Conservation (phyloP, 805 yeast species). For the Candida stauntonica region DNA sequence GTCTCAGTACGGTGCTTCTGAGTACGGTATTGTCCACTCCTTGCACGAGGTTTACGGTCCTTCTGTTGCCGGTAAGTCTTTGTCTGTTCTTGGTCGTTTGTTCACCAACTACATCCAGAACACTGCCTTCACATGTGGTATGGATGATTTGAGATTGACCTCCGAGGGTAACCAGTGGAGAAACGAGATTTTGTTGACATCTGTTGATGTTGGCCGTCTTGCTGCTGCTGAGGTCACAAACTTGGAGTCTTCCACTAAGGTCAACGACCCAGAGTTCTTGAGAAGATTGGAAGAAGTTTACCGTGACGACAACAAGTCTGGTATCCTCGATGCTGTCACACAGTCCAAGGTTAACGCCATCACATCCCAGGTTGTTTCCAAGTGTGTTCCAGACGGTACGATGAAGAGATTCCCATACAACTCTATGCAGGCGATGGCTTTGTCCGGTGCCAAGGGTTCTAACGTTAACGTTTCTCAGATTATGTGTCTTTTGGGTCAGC, state of each 20-base stretch:
- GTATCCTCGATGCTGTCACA: slow-evolving; percentile 91
- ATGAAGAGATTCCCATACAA: slow-evolving; percentile 94
- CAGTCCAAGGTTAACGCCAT: slow-evolving; percentile 88
- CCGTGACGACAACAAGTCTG: slow-evolving; percentile 89
- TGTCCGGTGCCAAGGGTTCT: slow-evolving; percentile 99
- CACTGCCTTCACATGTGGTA: slow-evolving; percentile 98
- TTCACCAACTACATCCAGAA: slow-evolving; percentile 91
- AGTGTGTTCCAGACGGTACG: slow-evolving; percentile 94
- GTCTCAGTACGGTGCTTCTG: slow-evolving; percentile 97
- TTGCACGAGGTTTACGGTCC: slow-evolving; percentile 95
- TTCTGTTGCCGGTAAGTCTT: slow-evolving; percentile 78
- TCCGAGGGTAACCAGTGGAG: slow-evolving; percentile 89
- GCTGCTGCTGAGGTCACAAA: slow-evolving; percentile 96
- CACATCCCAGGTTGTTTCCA: slow-evolving; percentile 90
- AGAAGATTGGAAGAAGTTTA: slow-evolving; percentile 90
- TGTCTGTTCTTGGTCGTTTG: slow-evolving; percentile 89
- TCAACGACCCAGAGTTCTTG: slow-evolving; percentile 70
- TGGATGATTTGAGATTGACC: slow-evolving; percentile 96
- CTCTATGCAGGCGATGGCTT: slow-evolving; percentile 98
- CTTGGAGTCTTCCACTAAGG: slow-evolving; percentile 46
- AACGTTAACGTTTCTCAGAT: slow-evolving; percentile 97
- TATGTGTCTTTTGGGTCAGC: slow-evolving; percentile 98
- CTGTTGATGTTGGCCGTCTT: slow-evolving; percentile 77
- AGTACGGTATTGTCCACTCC: slow-evolving; percentile 94
- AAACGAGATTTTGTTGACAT: slow-evolving; percentile 69